A percentile compares a stretch with the other conserved stretches of the same genome.
These are phyloP conservation scores for Phoma sp. DNA, from an alignment of 2,329 filamentous ascomycete species.

Conservation along the genomic window DNA sequence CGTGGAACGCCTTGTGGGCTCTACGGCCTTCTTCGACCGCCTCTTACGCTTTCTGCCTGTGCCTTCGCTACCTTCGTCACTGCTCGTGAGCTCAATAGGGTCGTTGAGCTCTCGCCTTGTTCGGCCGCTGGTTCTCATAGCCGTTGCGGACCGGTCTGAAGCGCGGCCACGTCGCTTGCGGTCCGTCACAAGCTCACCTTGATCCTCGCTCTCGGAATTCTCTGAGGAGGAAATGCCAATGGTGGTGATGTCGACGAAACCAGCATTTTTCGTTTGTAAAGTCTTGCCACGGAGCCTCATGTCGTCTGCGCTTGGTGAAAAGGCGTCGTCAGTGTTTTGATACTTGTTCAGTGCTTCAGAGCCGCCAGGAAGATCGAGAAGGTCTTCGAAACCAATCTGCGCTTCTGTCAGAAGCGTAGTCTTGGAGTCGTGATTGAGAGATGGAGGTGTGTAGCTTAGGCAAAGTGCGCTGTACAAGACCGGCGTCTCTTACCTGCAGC, in stretches of 20 bases:
- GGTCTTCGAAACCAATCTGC: conserved; percentile 54
- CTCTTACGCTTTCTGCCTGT: conserved; percentile 19
- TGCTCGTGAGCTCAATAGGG: conserved; percentile 23
- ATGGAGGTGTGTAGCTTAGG: background rate
- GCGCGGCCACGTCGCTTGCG: conserved; percentile 26
- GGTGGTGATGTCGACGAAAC: conserved; percentile 39
- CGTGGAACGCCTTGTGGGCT: conserved; percentile 39
- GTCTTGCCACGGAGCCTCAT: conserved; percentile 35
- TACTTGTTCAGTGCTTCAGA: conserved; percentile 53
- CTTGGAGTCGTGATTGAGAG: background rate
- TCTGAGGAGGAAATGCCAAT: conserved; percentile 39
- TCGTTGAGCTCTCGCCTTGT: conserved; percentile 23
- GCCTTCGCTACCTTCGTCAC: conserved; percentile 31
- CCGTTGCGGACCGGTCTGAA: background rate
- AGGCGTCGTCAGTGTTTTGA: conserved; percentile 30
- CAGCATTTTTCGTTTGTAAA: conserved; percentile 21
- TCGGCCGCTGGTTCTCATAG: conserved; percentile 4
- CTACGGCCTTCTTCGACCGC: conserved; percentile 17
- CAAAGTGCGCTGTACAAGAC: background rate
- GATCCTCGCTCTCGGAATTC: conserved; percentile 28
- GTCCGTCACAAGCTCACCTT: conserved; percentile 23
- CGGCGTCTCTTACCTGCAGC: background rate
- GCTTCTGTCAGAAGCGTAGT: background rate
- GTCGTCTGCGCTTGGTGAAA: conserved; percentile 22
- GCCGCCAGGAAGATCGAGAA: conserved; percentile 56